These are phyloP conservation scores for Juncus inflexus DNA, from an alignment of 176 grass and related monocot species.

Conservation along the genomic window DNA sequence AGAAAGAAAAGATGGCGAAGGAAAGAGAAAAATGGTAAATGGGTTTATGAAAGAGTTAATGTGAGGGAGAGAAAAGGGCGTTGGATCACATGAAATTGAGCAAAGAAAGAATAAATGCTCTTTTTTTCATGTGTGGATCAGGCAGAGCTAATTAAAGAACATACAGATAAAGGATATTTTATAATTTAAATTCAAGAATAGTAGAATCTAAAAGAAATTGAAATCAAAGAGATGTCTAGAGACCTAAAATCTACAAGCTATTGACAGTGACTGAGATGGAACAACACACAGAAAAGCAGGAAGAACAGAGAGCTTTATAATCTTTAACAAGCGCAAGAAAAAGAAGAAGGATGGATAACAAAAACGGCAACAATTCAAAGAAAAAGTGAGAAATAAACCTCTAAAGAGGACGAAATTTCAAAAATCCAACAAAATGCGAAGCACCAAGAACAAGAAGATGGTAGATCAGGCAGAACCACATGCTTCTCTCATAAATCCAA, in stretches of 20 bases:
- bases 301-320: background rate
- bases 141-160: conserved; percentile 20
- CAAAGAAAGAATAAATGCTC: conserved; percentile 22
- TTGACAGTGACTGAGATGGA: too few species aligned
- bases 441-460: too few species aligned
- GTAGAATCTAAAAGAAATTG: too few species aligned
- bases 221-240: too few species aligned
- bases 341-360: conserved; percentile 2
- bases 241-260: too few species aligned
- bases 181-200: too few species aligned
- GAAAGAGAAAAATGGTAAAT: background rate
- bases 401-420: too few species aligned
- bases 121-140: conserved; percentile 14
- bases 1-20: conserved; percentile 8
- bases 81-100: conserved; percentile 22
- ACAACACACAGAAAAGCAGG: background rate
- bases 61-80: background rate
- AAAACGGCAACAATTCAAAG: conserved; percentile 5
- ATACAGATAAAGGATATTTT: background rate
- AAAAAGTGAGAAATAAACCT: too few species aligned
- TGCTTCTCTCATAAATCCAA: conserved; percentile 24
- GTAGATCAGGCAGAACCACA: too few species aligned
- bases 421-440: too few species aligned
- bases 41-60: conserved; percentile 18
- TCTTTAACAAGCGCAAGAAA: conserved; percentile 3